Evolutionary conservation across 306 rosid species (phyloP).

Genomic region (Cucumis sativus): DNA sequence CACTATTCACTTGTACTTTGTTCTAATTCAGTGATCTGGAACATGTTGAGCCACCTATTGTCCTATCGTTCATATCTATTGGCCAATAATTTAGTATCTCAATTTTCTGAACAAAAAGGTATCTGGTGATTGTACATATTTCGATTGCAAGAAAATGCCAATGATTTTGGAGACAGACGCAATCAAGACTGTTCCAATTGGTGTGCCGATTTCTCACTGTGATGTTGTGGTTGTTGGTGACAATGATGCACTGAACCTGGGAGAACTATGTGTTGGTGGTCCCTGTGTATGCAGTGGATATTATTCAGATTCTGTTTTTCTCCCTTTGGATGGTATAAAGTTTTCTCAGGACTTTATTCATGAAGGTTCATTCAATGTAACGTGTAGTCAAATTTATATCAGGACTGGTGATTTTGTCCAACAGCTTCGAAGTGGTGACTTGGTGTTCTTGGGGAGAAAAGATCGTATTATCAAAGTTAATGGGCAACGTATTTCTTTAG

Average conservation of each 20-base stretch:
- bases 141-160: slow-evolving; percentile 90
- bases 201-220: slow-evolving; percentile 65
- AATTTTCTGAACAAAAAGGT: slow-evolving; percentile 35
- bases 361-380: slow-evolving; percentile 17
- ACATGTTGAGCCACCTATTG: neutral
- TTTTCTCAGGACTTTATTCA: slow-evolving; percentile 24
- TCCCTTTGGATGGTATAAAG: slow-evolving; percentile 21
- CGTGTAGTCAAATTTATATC: slow-evolving; percentile 28
- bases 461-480: slow-evolving; percentile 65
- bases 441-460: slow-evolving; percentile 74
- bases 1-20: neutral
- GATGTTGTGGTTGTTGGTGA: slow-evolving; percentile 49
- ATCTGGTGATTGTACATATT: slow-evolving; percentile 89
- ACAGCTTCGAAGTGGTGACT: slow-evolving; percentile 59
- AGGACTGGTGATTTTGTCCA: slow-evolving; percentile 68
- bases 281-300: slow-evolving; percentile 61
- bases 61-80: slow-evolving; percentile 3
- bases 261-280: slow-evolving; percentile 76
- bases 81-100: slow-evolving; percentile 6
- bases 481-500: slow-evolving; percentile 71
- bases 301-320: slow-evolving; percentile 29
- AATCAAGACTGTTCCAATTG: slow-evolving; percentile 70
- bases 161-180: slow-evolving; percentile 44
- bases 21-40: neutral
- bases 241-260: slow-evolving; percentile 36